Conservation (phyloP, 2,329 filamentous ascomycete genomes). For the Fusarium dimerum region DNA sequence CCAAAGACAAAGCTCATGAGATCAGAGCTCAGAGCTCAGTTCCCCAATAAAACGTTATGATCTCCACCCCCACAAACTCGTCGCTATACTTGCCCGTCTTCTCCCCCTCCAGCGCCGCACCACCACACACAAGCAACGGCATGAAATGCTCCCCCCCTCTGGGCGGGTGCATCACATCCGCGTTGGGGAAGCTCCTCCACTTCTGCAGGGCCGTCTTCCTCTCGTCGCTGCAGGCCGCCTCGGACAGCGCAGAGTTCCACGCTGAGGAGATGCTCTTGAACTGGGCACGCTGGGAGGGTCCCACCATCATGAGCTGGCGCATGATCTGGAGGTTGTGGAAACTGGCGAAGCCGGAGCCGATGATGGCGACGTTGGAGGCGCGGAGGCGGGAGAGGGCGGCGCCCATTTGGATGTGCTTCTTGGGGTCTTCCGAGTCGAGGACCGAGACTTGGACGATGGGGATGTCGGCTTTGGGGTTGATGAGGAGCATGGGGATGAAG, state of each 20-base stretch:
- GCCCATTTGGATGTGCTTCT: conserved; percentile 52
- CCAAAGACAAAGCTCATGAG: too few species aligned
- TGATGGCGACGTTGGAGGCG: conserved; percentile 54
- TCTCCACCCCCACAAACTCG: conserved; percentile 48
- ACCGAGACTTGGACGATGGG: conserved; percentile 61
- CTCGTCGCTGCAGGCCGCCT: conserved; percentile 39
- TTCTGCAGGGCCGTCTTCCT: conserved; percentile 42
- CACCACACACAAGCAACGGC: conserved; percentile 59
- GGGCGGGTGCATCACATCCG: conserved; percentile 55
- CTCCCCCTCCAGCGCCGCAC: conserved; percentile 47
- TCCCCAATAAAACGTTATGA: conserved; percentile 59
- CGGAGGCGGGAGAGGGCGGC: conserved; percentile 52
- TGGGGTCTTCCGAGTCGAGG: conserved; percentile 51
- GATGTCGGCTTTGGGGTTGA: conserved; percentile 51
- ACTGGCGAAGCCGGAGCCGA: conserved; percentile 62
- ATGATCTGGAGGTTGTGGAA: conserved; percentile 56
- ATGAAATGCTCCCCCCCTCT: conserved; percentile 59
- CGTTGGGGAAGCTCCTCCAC: conserved; percentile 51
- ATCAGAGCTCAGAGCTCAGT: too few species aligned
- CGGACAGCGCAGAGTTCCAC: conserved; percentile 50
- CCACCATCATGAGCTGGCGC: conserved; percentile 35
- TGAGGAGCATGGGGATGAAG: conserved; percentile 58
- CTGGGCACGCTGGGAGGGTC: conserved; percentile 18
- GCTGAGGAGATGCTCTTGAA: conserved; percentile 31
- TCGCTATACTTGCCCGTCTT: conserved; percentile 49